Evolutionary conservation across 768 basidiomycete genomes (phyloP), one percentile per base, ranked within the genome.

Genomic region (Podaxis pistillaris): DNA sequence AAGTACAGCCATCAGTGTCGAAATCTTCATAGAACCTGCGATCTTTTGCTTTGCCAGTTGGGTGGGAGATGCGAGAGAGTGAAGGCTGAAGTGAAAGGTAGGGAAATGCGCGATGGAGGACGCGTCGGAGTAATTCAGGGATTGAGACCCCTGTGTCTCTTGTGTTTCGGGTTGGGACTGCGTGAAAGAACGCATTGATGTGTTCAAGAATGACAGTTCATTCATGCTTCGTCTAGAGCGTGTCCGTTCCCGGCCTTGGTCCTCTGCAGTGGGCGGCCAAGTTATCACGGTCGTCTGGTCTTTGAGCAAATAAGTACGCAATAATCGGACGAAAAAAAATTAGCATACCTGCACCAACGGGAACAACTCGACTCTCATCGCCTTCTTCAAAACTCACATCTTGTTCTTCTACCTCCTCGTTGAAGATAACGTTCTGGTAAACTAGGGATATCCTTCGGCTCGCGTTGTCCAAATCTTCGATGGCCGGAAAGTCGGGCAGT

Each of bases 21-120:
- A 86, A 78, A 58, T 63, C 67, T 86, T 87, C n/a, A 70, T 73
- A 37, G 81, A 78, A 8, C 76, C 76, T 64, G 70, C 77, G 17
- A 72, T 67, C 36, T 73, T 72, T 15, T 70, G 68, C 37, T 64
- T 63, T 0, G 64, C 54, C 17, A 78, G 68, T 28, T 69, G 81
- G 1, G 82, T 74, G 1, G 93, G 75, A 2, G 85, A 74, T 0
- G 83, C 81, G 19, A 93, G 71, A 0, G 76, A 68, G 69, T 91
- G 84, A 17, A 91, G 74, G 66, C 79, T 86, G 74, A 94, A 91
- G 64, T 89, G 86, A 68, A 91, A 93, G 7, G 79, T 74, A 2
- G 91, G 91, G 67, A 93, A 93, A 9, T 79, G 81, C 8, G 81
- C 84, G 65, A 93, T 89, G 17, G 90, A 91, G 0, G 88, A 88